These are phyloP conservation scores for Senecio squalidus DNA, from an alignment of 140 eudicot species.

Conservation along the genomic window DNA sequence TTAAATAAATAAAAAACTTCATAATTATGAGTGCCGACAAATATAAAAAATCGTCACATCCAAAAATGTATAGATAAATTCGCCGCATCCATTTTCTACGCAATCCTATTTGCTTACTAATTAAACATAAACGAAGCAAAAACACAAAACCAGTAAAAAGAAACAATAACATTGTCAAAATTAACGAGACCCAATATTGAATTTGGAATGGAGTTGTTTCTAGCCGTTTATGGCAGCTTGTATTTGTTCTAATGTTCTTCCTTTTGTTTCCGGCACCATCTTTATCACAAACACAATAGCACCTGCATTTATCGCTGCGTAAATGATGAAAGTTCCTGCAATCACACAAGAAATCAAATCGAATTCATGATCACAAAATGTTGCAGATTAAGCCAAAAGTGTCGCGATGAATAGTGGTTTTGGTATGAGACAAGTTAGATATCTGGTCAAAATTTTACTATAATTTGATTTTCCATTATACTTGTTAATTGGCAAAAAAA, in stretches of 20 bases:
- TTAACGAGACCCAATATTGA: background rate
- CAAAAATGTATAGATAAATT: too few species aligned
- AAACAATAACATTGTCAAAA: slow-evolving; percentile 4
- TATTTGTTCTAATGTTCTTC: slow-evolving; percentile 75
- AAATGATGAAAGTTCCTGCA: slow-evolving; percentile 69
- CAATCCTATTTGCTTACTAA: background rate
- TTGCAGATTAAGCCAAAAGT: too few species aligned
- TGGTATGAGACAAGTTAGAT: too few species aligned
- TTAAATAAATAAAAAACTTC: too few species aligned
- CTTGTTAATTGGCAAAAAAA: too few species aligned
- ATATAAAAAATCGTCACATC: too few species aligned
- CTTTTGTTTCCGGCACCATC: slow-evolving; percentile 87
- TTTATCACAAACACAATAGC: slow-evolving; percentile 53
- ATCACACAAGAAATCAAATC: slow-evolving; percentile 14
- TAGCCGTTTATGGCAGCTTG: slow-evolving; percentile 62
- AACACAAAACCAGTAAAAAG: background rate
- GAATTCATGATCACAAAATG: background rate
- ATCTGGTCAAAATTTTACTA: background rate
- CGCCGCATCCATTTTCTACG: too few species aligned
- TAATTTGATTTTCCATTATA: too few species aligned
- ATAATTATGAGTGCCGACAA: too few species aligned
- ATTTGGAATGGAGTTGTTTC: background rate
- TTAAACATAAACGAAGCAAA: background rate
- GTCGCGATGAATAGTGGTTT: too few species aligned
- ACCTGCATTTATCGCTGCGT: slow-evolving; percentile 54